phyloP scores from a whole-genome alignment of 1,139 yeast genomes.

The Yamadazyma friedrichii region DNA sequence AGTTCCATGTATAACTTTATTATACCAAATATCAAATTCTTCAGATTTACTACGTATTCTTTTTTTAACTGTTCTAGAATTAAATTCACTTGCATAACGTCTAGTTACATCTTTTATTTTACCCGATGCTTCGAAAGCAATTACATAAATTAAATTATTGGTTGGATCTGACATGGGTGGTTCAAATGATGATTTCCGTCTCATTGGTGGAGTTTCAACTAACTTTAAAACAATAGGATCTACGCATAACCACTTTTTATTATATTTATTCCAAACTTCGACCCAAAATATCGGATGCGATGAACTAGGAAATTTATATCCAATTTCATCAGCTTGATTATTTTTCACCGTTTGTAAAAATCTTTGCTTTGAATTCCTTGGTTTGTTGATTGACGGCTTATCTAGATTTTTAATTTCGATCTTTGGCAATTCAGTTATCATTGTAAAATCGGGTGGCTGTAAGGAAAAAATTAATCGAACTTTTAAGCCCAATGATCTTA shows the following conservation, averaged over 20 bases:
- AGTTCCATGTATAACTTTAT: slow-evolving; percentile 35
- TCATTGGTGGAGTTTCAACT: slow-evolving; percentile 64
- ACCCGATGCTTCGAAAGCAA: slow-evolving; percentile 70
- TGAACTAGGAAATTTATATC: slow-evolving; percentile 24
- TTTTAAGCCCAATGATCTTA: slow-evolving; percentile 68
- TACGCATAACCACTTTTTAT: slow-evolving; percentile 76
- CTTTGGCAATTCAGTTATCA: slow-evolving; percentile 22
- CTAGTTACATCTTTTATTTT: slow-evolving; percentile 81
- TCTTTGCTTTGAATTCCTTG: slow-evolving; percentile 14
- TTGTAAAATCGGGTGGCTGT: slow-evolving; percentile 86
- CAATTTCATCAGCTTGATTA: slow-evolving; percentile 4
- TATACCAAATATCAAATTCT: slow-evolving; percentile 66
- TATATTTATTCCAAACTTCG: slow-evolving; percentile 84
- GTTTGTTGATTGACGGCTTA: background rate
- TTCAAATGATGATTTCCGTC: slow-evolving; percentile 63
- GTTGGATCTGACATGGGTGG: slow-evolving; percentile 65
- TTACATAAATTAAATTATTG: slow-evolving; percentile 67
- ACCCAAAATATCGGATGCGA: slow-evolving; percentile 83
- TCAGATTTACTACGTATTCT: slow-evolving; percentile 59
- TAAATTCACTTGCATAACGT: slow-evolving; percentile 68
- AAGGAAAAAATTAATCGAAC: slow-evolving; percentile 77
- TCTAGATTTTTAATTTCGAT: slow-evolving; percentile 8
- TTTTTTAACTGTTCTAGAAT: slow-evolving; percentile 73
- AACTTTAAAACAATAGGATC: slow-evolving; percentile 70
- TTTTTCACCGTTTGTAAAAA: slow-evolving; percentile 22